Base-by-base conservation (phyloP, 495 filamentous ascomycete species). In the Antarctomyces pellizariae region DNA sequence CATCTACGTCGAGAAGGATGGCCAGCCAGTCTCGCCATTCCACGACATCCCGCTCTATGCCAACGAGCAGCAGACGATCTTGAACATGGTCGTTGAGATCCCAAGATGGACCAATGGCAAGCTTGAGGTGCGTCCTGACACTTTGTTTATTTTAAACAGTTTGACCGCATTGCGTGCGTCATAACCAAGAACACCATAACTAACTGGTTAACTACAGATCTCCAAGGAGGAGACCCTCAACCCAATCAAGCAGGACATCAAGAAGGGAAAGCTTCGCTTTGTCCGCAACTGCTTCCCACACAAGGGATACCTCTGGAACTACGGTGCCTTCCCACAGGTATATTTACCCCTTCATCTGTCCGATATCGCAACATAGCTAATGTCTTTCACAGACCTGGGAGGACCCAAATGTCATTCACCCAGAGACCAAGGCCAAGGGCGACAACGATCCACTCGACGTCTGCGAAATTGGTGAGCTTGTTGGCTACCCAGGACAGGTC, bases 261-360 rank as follows among this genome's bases (percentile, higher is more conserved):
- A 80, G 70, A 80, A 80, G 57, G 75, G 75, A 54, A 80, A 77
- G 58, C 83, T 95, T 34, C 78, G 86, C 39, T 99, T 69, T 50
- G 89, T 99, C 51, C 79, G 86, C 54, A 99, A 99, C 71, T 95
- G 86, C 69, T 99, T 99, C 67, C 86, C 86, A 37, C 89, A 99
- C 69, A 92, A 95, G 67, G 86, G 86, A 28, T 99, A 95, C 53
- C 76, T 95, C 37, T 99, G 89, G 89, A 99, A 95, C 66, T 99
- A 99, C 53, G 86, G 86, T 54, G 79, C 80, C 55, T 95, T 99
- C 71, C 86, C 89, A 42, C 86, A 86, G 62, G 78, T 82, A 61
- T 36, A 59, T 43, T 19, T 13, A 31, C 29, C 18, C 31, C 22
- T 24, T 25, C 12, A 14, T 18, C 21, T 15, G 14, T 22, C 9